Evolutionary conservation across 208 protist species (phyloP).

Genomic region (Polymyxa betae): DNA sequence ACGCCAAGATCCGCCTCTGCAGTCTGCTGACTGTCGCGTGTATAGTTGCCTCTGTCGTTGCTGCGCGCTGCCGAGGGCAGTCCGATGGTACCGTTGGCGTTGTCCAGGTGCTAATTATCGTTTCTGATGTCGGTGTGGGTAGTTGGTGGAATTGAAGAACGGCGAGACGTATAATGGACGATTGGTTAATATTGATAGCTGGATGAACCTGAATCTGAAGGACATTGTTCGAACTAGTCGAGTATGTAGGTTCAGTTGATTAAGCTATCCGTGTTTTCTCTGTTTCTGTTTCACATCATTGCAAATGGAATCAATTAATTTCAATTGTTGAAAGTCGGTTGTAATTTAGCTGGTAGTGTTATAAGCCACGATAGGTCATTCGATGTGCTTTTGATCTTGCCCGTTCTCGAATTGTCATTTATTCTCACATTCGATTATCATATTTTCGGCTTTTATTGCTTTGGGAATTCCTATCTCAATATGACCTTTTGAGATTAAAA

Average conservation of each 20-base stretch:
- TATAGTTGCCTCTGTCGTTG: constrained; percentile 73
- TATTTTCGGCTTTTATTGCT: too few species aligned
- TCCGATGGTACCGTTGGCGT: constrained; percentile 66
- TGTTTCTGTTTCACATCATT: background rate
- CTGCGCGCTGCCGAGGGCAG: constrained; percentile 72
- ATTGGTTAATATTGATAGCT: constrained; percentile 81
- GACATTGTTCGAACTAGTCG: constrained; percentile 81
- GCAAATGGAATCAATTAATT: too few species aligned
- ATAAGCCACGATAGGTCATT: too few species aligned
- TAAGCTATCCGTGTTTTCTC: too few species aligned
- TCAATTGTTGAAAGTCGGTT: too few species aligned
- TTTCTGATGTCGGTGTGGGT: background rate
- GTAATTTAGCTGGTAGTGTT: too few species aligned
- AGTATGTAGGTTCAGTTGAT: constrained; percentile 64
- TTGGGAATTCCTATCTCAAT: too few species aligned
- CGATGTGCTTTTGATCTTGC: too few species aligned
- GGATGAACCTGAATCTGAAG: constrained; percentile 84
- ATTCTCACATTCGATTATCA: too few species aligned
- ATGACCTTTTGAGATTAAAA: too few species aligned
- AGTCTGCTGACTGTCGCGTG: background rate
- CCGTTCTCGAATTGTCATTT: too few species aligned
- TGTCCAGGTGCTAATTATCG: background rate
- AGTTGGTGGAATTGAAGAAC: constrained; percentile 87
- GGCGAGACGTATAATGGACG: constrained; percentile 87
- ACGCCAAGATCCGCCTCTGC: too few species aligned